phyloP scores from a whole-genome alignment of 495 filamentous ascomycete species.

The Haplographium delicatum region DNA sequence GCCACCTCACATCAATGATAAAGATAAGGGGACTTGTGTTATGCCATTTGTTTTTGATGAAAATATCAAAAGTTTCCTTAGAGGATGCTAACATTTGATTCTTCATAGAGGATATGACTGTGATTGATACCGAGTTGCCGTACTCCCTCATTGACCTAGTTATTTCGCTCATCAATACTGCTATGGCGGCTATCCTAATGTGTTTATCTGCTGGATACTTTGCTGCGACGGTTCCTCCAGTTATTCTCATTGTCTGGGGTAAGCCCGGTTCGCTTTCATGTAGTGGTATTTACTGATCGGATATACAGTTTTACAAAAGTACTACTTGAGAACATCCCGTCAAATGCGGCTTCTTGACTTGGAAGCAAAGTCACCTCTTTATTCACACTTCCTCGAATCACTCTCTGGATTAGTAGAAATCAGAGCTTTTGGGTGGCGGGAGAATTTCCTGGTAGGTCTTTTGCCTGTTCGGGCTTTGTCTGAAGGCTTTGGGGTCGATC shows the following conservation, averaged over 20 bases:
- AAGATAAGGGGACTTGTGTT: no score
- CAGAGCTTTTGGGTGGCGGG: conserved; percentile 41
- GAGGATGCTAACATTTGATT: no score
- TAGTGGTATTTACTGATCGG: background rate
- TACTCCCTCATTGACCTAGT: conserved; percentile 4
- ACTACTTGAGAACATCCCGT: conserved; percentile 60
- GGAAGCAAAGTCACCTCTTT: conserved; percentile 53
- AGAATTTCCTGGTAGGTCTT: conserved; percentile 6
- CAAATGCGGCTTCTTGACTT: conserved; percentile 60
- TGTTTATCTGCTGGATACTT: conserved; percentile 24
- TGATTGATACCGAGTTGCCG: conserved; percentile 28
- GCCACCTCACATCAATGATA: no score
- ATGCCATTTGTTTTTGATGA: no score
- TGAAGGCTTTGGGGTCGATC: no score
- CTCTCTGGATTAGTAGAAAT: conserved; percentile 38
- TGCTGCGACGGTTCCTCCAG: conserved; percentile 33
- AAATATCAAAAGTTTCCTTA: no score
- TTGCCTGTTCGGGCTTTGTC: no score
- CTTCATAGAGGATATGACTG: conserved; percentile 29
- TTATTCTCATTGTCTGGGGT: conserved; percentile 9
- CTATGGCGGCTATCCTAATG: conserved; percentile 15
- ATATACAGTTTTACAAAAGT: conserved; percentile 7
- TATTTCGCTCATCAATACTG: background rate
- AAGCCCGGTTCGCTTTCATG: background rate
- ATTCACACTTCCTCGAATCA: conserved; percentile 53